Evolutionary conservation across 2,329 filamentous ascomycete species (phyloP).

Genomic region (Talaromyces sp.): DNA sequence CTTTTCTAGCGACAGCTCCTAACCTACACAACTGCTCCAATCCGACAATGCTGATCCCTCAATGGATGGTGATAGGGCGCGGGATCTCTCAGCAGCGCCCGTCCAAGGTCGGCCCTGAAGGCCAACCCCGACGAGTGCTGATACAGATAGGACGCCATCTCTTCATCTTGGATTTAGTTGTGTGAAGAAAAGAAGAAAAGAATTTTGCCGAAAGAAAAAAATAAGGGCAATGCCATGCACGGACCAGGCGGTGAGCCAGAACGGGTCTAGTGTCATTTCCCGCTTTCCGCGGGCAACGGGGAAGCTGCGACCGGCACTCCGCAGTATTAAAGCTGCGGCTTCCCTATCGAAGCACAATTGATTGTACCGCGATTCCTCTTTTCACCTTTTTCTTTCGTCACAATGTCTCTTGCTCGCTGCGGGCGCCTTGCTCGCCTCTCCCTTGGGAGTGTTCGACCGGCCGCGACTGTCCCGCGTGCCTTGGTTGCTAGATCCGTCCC

Average conservation of each 20-base stretch:
- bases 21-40: constrained; percentile 36
- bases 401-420: constrained; percentile 43
- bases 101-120: constrained; percentile 31
- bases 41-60: constrained; percentile 38
- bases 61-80: constrained; percentile 40
- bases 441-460: constrained; percentile 28
- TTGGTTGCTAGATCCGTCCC: constrained; percentile 25
- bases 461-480: constrained; percentile 22
- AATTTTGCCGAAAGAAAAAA: constrained; percentile 16
- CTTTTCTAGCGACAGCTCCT: neutral
- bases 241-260: constrained; percentile 24
- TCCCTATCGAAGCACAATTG: constrained; percentile 24
- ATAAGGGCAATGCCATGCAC: constrained; percentile 20
- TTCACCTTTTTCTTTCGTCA: constrained; percentile 9
- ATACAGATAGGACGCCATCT: constrained; percentile 37
- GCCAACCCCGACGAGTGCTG: constrained; percentile 39
- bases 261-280: constrained; percentile 26
- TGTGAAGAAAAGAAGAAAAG: constrained; percentile 34
- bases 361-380: constrained; percentile 3
- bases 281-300: constrained; percentile 44
- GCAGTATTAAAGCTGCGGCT: constrained; percentile 21
- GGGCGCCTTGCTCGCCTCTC: constrained; percentile 37
- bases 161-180: constrained; percentile 48
- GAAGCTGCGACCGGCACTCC: constrained; percentile 20
- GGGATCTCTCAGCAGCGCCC: constrained; percentile 44